These are phyloP conservation scores for Mytilinidion resinicola DNA, from an alignment of 495 filamentous ascomycete genomes.

Conservation along the genomic window DNA sequence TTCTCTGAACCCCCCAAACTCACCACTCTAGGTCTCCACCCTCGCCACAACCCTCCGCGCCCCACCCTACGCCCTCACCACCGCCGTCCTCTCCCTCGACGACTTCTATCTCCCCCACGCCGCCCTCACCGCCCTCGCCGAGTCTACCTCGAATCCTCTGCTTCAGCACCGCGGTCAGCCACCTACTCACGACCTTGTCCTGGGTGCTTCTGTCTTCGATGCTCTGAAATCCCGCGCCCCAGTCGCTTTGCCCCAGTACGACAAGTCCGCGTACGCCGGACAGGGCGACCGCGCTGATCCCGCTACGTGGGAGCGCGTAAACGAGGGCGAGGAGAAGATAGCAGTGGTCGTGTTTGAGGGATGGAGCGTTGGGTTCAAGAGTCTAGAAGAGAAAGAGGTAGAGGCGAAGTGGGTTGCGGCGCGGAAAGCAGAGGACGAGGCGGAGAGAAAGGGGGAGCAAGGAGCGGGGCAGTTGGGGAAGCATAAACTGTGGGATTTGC, in stretches of 20 bases:
- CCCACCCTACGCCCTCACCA: constrained; percentile 61
- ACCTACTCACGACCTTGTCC: constrained; percentile 73
- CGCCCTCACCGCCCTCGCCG: constrained; percentile 63
- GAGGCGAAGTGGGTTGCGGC: constrained; percentile 52
- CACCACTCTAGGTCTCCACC: constrained; percentile 49
- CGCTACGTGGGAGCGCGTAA: constrained; percentile 56
- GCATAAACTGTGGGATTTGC: constrained; percentile 60
- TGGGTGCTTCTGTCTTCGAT: constrained; percentile 56
- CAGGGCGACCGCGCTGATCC: constrained; percentile 68
- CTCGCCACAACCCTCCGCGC: constrained; percentile 60
- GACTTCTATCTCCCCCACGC: constrained; percentile 79
- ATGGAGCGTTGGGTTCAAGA: constrained; percentile 84
- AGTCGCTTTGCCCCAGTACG: constrained; percentile 68
- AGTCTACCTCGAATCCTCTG: constrained; percentile 63
- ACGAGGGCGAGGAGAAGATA: constrained; percentile 47
- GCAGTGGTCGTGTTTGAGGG: constrained; percentile 80
- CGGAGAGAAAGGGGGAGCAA: constrained; percentile 30
- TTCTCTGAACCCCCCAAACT: neutral
- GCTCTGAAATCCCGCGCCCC: constrained; percentile 49
- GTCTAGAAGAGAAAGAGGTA: constrained; percentile 51
- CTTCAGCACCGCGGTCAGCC: constrained; percentile 80
- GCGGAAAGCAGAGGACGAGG: constrained; percentile 34
- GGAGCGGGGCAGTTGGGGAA: constrained; percentile 48
- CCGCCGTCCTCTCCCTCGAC: constrained; percentile 78
- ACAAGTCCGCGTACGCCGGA: constrained; percentile 73